A percentile compares a stretch with the other conserved stretches of the same genome.
phyloP scores from a whole-genome alignment of 306 rosid genomes.

The Prunus davidiana region DNA sequence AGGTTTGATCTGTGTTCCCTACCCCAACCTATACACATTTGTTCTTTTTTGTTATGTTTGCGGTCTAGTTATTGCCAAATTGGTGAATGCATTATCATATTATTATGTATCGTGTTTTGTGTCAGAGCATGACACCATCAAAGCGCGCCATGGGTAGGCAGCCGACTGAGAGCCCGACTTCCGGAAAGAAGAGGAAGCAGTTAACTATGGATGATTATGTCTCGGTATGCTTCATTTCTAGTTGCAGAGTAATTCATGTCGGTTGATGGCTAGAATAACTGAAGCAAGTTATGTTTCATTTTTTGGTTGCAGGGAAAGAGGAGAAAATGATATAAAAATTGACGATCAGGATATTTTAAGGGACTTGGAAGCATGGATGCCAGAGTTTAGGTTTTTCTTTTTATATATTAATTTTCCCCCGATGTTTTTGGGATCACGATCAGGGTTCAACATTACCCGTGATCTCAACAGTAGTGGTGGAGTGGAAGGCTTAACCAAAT shows the following conservation, averaged over 20 bases:
- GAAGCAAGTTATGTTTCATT: constrained; percentile 4
- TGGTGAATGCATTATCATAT: neutral
- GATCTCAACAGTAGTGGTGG: neutral
- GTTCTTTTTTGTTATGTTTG: neutral
- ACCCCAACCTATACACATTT: neutral
- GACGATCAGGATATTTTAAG: neutral
- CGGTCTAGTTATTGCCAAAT: neutral
- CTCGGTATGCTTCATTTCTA: constrained; percentile 43
- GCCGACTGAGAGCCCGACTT: constrained; percentile 58
- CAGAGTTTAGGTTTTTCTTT: neutral
- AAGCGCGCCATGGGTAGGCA: constrained; percentile 75
- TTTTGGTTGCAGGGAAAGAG: constrained; percentile 66
- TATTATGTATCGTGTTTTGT: constrained; percentile 10
- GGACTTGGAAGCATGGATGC: neutral
- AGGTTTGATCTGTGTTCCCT: constrained; percentile 43
- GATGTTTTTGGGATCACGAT: neutral
- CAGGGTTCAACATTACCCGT: neutral
- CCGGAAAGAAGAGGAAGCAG: constrained; percentile 81
- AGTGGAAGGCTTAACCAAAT: neutral
- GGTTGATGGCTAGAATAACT: constrained; percentile 14
- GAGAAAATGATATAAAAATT: constrained; percentile 48
- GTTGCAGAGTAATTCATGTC: neutral
- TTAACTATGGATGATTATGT: constrained; percentile 75
- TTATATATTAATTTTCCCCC: neutral
- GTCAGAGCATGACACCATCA: constrained; percentile 83